phyloP scores from a whole-genome alignment of 2,329 filamentous ascomycete genomes.

The Diaporthe humulicola region DNA sequence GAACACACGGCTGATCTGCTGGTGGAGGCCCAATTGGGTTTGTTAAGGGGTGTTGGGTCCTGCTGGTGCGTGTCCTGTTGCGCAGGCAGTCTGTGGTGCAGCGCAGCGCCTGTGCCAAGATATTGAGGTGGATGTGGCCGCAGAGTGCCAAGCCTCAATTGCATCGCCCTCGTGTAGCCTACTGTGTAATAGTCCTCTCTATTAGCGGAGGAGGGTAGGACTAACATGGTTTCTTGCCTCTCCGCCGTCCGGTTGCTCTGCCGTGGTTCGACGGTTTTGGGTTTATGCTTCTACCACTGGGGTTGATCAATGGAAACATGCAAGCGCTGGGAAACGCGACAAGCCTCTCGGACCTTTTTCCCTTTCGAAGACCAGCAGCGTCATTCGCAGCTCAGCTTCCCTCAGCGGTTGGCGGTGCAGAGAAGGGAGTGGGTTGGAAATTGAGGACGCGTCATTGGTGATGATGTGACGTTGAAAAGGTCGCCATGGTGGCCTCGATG shows the following conservation, averaged over 20 bases:
- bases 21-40: neutral
- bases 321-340: conserved; percentile 3
- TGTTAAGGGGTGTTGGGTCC: neutral
- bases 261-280: neutral
- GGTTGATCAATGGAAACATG: neutral
- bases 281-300: neutral
- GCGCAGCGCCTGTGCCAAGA: neutral
- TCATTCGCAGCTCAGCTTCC: conserved; percentile 3
- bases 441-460: conserved; percentile 37
- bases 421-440: conserved; percentile 28
- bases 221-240: neutral
- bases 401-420: conserved; percentile 2
- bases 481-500: neutral
- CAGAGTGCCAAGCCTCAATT: conserved; percentile 13
- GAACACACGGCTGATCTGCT: conserved; percentile 17
- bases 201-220: neutral
- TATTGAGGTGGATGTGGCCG: conserved; percentile 13
- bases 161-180: conserved; percentile 5
- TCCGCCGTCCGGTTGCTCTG: neutral
- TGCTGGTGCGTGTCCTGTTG: conserved; percentile 12
- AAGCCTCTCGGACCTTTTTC: neutral
- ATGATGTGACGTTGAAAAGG: conserved; percentile 20
- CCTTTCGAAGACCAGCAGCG: neutral
- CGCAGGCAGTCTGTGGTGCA: conserved; percentile 4
- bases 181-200: neutral